phyloP scores from a whole-genome alignment of 768 basidiomycete genomes.

The Tulasnella sp. region DNA sequence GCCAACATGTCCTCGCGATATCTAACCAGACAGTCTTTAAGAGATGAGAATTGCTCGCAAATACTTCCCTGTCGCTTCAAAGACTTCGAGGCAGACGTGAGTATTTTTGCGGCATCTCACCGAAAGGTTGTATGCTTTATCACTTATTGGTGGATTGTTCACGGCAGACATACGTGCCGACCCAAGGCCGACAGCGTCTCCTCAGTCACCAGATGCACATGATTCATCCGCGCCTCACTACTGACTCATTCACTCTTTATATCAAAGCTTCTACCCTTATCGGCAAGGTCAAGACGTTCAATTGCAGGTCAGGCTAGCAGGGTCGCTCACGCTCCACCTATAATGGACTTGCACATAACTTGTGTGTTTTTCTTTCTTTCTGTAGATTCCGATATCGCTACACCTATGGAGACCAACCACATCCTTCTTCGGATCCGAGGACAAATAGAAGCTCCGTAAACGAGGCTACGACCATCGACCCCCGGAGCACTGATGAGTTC shows the following conservation, averaged over 20 bases:
- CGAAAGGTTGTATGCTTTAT: background rate
- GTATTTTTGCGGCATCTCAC: background rate
- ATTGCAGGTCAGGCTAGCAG: slow-evolving; percentile 14
- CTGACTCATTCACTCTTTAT: slow-evolving; percentile 61
- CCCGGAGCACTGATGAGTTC: slow-evolving; percentile 51
- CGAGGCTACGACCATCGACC: too few relatives aligned
- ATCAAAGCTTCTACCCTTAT: slow-evolving; percentile 59
- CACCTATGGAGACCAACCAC: slow-evolving; percentile 49
- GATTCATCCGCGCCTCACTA: slow-evolving; percentile 47
- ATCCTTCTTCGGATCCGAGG: too few relatives aligned
- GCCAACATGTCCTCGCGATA: background rate
- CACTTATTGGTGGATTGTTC: background rate
- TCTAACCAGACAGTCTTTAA: background rate
- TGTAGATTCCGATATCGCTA: slow-evolving; percentile 44
- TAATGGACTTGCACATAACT: slow-evolving; percentile 25
- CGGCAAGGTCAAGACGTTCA: slow-evolving; percentile 27
- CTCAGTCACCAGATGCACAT: slow-evolving; percentile 49
- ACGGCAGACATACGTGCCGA: slow-evolving; percentile 1
- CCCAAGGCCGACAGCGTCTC: slow-evolving; percentile 50
- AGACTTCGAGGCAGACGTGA: slow-evolving; percentile 3
- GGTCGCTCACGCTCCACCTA: slow-evolving; percentile 31
- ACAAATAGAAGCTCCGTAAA: too few relatives aligned
- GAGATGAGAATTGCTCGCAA: background rate
- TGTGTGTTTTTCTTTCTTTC: slow-evolving; percentile 52
- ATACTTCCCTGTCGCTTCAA: background rate